A percentile compares a stretch with the other conserved stretches of the same genome.
Evolutionary conservation across 805 yeast species (phyloP).

Genomic region (Candida railenensis): DNA sequence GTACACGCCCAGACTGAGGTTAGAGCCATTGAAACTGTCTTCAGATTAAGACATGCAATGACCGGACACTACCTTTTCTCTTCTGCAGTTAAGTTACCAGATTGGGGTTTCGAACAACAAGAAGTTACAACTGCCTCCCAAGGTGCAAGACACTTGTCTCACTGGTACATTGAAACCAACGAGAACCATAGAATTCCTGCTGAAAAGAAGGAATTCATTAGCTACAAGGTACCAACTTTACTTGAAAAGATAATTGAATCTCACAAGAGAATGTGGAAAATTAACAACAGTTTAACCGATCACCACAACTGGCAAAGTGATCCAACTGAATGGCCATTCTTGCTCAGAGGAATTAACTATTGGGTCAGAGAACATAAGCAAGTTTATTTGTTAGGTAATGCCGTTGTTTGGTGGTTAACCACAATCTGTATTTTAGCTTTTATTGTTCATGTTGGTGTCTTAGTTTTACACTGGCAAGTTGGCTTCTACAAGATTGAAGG

Average conservation of each 20-base stretch:
- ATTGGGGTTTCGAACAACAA: conserved; percentile 82
- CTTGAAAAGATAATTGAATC: conserved; percentile 62
- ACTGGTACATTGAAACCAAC: conserved; percentile 77
- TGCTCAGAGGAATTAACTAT: conserved; percentile 77
- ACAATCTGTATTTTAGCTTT: conserved; percentile 54
- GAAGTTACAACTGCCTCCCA: conserved; percentile 80
- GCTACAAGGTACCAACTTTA: conserved; percentile 55
- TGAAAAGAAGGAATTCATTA: conserved; percentile 23
- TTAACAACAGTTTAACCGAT: conserved; percentile 66
- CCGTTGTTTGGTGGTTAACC: conserved; percentile 76
- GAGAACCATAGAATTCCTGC: conserved; percentile 46
- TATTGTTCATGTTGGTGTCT: conserved; percentile 44
- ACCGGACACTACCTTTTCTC: conserved; percentile 76
- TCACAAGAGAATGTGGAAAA: conserved; percentile 74
- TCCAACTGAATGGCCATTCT: conserved; percentile 74
- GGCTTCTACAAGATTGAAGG: conserved; percentile 35
- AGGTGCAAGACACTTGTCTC: conserved; percentile 57
- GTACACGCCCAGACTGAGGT: conserved; percentile 53
- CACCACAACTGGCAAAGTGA: conserved; percentile 71
- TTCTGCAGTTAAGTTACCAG: conserved; percentile 72
- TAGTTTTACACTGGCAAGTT: conserved; percentile 62
- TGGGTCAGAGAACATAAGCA: conserved; percentile 65
- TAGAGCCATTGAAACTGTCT: conserved; percentile 66
- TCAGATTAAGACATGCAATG: conserved; percentile 77
- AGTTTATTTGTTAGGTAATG: conserved; percentile 74